A percentile compares a stretch with the other conserved stretches of the same genome.
Conservation (phyloP, 192 early-diverging fungal genomes). For the Backusella parvicylindrica region DNA sequence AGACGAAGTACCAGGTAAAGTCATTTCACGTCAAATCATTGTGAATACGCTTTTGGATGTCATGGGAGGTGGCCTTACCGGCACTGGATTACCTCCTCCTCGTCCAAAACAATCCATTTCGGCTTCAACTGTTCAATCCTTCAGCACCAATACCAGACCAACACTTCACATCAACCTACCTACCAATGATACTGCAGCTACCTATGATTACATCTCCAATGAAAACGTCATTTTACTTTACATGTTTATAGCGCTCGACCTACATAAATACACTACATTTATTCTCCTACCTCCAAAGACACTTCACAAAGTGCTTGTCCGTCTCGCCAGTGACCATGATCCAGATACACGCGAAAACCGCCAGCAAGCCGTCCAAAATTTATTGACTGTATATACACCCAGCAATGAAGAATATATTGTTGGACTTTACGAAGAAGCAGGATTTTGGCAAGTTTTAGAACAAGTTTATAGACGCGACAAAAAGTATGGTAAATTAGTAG, state of each 20-base stretch:
- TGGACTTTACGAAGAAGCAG: constrained; percentile 48
- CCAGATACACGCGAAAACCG: constrained; percentile 46
- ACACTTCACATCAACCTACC: not conserved
- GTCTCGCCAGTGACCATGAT: constrained; percentile 44
- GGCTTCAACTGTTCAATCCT: constrained; percentile 28
- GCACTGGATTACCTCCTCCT: constrained; percentile 20
- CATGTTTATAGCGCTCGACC: constrained; percentile 52
- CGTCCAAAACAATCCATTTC: constrained; percentile 26
- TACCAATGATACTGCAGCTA: constrained; percentile 11
- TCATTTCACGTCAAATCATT: constrained; percentile 56
- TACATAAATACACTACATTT: constrained; percentile 54
- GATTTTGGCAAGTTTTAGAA: constrained; percentile 55
- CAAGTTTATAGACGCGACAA: constrained; percentile 52
- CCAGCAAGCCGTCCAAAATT: constrained; percentile 48
- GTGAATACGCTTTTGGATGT: constrained; percentile 59
- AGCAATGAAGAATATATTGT: constrained; percentile 49
- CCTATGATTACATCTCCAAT: constrained; percentile 4
- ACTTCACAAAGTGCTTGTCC: constrained; percentile 47
- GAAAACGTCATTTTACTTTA: constrained; percentile 38
- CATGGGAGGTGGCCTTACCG: constrained; percentile 32
- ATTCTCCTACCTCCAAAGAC: constrained; percentile 51
- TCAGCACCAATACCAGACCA: constrained; percentile 7
- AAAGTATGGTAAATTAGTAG: constrained; percentile 51
- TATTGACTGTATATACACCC: constrained; percentile 52
- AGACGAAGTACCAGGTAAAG: constrained; percentile 49